Conservation (phyloP, 2,329 filamentous ascomycete species). For the Penicillium polonicum region DNA sequence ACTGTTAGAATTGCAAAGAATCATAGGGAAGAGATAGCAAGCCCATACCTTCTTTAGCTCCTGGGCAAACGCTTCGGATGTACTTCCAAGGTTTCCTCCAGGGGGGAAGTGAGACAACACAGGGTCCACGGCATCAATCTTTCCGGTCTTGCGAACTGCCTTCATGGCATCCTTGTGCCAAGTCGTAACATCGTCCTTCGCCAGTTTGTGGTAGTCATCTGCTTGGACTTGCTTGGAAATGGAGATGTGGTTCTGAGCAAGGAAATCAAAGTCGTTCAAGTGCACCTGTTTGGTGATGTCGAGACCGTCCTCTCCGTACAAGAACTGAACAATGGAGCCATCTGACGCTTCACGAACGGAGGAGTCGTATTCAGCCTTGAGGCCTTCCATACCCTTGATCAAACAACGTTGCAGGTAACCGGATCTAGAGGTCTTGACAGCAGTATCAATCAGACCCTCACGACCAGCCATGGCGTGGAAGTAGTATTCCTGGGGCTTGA, state of each 20-base stretch:
- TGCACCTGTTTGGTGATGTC: constrained; percentile 95
- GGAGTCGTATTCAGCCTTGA: constrained; percentile 88
- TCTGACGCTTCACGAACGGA: constrained; percentile 86
- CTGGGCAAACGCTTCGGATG: constrained; percentile 80
- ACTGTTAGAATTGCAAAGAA: constrained; percentile 17
- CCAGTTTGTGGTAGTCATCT: constrained; percentile 57
- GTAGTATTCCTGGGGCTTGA: constrained; percentile 95
- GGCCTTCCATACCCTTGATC: constrained; percentile 97
- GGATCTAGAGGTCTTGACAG: constrained; percentile 95
- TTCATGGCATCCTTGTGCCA: constrained; percentile 70
- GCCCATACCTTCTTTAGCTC: constrained; percentile 59
- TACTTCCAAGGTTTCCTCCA: constrained; percentile 75
- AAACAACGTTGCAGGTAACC: constrained; percentile 95
- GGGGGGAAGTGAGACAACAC: constrained; percentile 72
- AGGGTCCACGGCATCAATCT: constrained; percentile 69
- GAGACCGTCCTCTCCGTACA: constrained; percentile 94
- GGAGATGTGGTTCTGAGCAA: constrained; percentile 80
- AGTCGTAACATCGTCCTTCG: constrained; percentile 65
- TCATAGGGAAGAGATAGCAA: not conserved
- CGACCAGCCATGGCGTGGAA: constrained; percentile 99
- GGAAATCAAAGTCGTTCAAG: constrained; percentile 83
- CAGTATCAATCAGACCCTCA: constrained; percentile 97
- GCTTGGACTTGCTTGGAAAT: constrained; percentile 72
- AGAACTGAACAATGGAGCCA: constrained; percentile 87
- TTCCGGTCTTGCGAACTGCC: constrained; percentile 71